Evolutionary conservation across 305 asterid species (phyloP), one percentile per base, ranked within the genome.

Genomic region (Fraxinus platypoda): DNA sequence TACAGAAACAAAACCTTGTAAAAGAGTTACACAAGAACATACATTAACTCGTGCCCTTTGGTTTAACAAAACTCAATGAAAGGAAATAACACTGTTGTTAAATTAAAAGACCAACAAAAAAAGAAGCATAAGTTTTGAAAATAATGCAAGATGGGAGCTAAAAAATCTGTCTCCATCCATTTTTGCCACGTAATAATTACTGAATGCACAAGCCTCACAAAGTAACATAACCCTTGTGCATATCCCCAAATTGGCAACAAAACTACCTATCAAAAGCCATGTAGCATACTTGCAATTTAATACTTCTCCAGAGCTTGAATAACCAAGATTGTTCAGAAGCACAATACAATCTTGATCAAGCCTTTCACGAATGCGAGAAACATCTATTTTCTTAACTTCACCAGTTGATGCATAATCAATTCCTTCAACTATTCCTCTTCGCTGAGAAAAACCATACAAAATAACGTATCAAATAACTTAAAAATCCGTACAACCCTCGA

Each of bases 231-330:
- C 35, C 82, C 66, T 82, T 62, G 81, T 80, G 52, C 81, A 88
- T 81, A 54, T 79, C 80, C 87, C 78, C 83, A 88, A 82, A 79
- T 34, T 46, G 76, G 81, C 84, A 89, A 90, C 90, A 90, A 86
- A 91, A 90, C 86, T 90, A 88, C 94, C 92, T 85, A 91, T 76
- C 31, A 80, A 87, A 89, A 83, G 78, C 74, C 89, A 92, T 84
- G 83, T 85, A 91, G 92, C 98, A 88, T 93, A 95, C 99, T 95
- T 95, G 99, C 99, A 95, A 89, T 95, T 95, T 86, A 95, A 87
- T 78, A 93, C 99, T 93, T 93, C 97, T 81, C 99, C 98, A 66
- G 99, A 93, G 84, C 99, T 95, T 81, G 99, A 95, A 88, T 90
- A 93, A 38, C 95, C 99, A 38, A 95, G 93, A 87, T 95, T 95